phyloP scores from a whole-genome alignment of 345 rosid species.

The Leavenworthia alabamica region DNA sequence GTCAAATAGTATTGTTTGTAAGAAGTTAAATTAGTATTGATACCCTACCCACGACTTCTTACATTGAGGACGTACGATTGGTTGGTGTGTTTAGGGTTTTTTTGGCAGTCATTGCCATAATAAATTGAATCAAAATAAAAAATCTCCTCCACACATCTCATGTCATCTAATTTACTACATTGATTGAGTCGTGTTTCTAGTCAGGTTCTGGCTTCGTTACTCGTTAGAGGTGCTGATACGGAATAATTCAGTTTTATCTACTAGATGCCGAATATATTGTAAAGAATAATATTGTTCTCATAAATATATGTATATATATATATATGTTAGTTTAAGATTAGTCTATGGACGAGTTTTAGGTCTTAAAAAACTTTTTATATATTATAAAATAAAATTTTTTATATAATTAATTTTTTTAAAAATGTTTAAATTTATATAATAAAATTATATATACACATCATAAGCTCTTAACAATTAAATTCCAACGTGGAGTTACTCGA shows the following conservation, averaged over 20 bases:
- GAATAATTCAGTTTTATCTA: too few species aligned
- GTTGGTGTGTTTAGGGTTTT: conserved; percentile 28
- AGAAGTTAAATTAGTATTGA: conserved; percentile 14
- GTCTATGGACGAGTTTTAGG: too few species aligned
- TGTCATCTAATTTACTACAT: conserved; percentile 23
- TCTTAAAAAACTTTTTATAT: too few species aligned
- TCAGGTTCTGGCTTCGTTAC: not conserved
- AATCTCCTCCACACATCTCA: conserved; percentile 14
- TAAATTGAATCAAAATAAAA: not conserved
- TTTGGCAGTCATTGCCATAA: conserved; percentile 22
- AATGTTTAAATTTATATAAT: too few species aligned
- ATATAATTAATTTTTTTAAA: too few species aligned
- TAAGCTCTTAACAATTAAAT: not conserved
- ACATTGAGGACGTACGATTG: conserved; percentile 28
- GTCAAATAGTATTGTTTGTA: not conserved
- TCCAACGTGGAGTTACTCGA: too few species aligned
- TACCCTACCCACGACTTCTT: conserved; percentile 18
- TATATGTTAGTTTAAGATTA: too few species aligned
- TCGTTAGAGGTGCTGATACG: not conserved
- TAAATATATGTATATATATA: too few species aligned
- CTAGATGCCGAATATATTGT: not conserved
- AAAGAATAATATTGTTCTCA: not conserved
- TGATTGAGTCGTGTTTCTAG: conserved; percentile 11
- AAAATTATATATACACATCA: not conserved
- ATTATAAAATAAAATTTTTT: too few species aligned